A percentile compares a stretch with the other conserved stretches of the same genome.
Evolutionary conservation across 352 stramenopile species (phyloP).

Genomic region (Globisporangium solare): DNA sequence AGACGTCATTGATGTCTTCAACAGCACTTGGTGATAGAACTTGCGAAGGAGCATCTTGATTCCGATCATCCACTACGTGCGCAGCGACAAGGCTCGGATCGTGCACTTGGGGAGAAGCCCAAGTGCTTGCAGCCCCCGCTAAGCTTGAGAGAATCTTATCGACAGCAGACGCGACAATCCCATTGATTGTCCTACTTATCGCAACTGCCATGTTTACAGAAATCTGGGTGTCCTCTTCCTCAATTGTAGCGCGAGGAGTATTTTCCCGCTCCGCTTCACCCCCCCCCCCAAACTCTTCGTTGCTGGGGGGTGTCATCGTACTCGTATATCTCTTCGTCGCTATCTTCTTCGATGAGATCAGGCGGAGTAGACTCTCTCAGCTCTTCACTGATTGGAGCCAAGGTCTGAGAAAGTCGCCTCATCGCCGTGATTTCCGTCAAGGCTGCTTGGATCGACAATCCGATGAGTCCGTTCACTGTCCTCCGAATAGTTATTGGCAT

Average conservation of each 20-base stretch:
- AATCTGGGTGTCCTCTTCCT: conserved; percentile 8
- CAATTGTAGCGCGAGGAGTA: background rate
- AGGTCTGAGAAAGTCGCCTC: conserved; percentile 16
- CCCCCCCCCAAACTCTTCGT: background rate
- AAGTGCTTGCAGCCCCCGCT: background rate
- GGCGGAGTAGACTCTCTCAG: conserved; percentile 1
- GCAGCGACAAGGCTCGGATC: background rate
- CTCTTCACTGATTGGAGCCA: conserved; percentile 19
- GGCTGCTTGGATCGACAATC: conserved; percentile 34
- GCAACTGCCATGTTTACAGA: conserved; percentile 22
- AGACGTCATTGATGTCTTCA: background rate
- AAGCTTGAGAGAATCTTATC: conserved; percentile 20
- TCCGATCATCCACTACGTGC: background rate
- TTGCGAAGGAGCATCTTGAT: background rate
- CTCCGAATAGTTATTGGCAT: conserved; percentile 38
- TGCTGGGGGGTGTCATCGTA: too few species aligned
- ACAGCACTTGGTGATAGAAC: background rate
- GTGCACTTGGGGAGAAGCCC: background rate
- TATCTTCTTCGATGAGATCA: background rate
- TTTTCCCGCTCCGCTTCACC: background rate
- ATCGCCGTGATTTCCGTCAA: conserved; percentile 24
- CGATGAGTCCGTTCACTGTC: conserved; percentile 36
- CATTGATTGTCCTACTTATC: conserved; percentile 26
- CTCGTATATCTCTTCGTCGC: background rate
- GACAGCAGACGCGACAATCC: conserved; percentile 24